A percentile compares a stretch with the other conserved stretches of the same genome.
These are phyloP conservation scores for Neolentinus lepideus DNA, from an alignment of 1,284 basidiomycete species.

Conservation along the genomic window DNA sequence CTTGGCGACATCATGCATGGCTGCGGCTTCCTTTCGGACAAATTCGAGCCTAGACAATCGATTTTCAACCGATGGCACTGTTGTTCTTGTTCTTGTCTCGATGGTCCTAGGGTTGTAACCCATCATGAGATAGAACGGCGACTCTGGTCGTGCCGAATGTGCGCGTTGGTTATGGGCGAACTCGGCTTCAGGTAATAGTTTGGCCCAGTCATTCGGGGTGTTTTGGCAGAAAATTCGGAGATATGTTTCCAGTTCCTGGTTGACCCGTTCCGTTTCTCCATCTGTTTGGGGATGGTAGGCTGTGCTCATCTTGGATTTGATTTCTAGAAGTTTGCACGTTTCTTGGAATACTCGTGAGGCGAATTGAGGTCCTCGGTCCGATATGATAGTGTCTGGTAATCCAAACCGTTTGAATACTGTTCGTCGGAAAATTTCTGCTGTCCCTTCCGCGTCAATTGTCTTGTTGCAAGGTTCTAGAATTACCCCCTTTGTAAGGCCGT, in stretches of 20 bases:
- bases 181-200: conserved; percentile 26
- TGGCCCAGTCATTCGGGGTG: conserved; percentile 29
- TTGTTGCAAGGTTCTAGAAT: conserved; percentile 14
- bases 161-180: conserved; percentile 31
- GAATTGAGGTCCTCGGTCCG: conserved; percentile 18
- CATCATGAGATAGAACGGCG: too few relatives aligned
- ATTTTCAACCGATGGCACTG: too few relatives aligned
- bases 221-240: conserved; percentile 25
- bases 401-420: conserved; percentile 12
- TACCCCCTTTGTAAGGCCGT: conserved; percentile 8
- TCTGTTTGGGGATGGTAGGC: conserved; percentile 34
- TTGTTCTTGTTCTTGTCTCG: too few relatives aligned
- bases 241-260: conserved; percentile 32
- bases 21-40: too few relatives aligned
- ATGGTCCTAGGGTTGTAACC: too few relatives aligned
- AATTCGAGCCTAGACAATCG: too few relatives aligned
- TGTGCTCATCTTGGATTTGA: conserved; percentile 6
- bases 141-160: too few relatives aligned
- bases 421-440: conserved; percentile 10
- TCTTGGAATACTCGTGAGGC: conserved; percentile 5
- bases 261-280: conserved; percentile 34
- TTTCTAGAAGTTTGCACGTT: not conserved
- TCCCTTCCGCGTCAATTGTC: conserved; percentile 5
- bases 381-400: conserved; percentile 16
- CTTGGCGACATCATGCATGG: too few relatives aligned